These are phyloP conservation scores for Ascochyta rabiei DNA, from an alignment of 2,329 filamentous ascomycete species.

Conservation along the genomic window DNA sequence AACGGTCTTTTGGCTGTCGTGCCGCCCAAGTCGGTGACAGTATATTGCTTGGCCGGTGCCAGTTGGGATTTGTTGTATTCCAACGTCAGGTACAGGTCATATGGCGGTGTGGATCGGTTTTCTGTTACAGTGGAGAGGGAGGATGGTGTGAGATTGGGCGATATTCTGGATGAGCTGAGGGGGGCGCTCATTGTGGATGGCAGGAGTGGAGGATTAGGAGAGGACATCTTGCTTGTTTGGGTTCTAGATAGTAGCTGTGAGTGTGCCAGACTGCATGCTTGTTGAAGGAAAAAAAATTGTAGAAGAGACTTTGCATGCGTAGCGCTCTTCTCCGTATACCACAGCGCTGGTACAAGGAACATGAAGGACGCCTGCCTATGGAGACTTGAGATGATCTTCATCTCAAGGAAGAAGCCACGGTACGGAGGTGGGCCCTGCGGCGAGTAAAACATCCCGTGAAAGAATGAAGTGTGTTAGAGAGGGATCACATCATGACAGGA, in stretches of 20 bases:
- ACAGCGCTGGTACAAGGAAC: no score
- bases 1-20: neutral
- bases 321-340: no score
- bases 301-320: no score
- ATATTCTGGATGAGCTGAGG: conserved; percentile 20
- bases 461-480: no score
- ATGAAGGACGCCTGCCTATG: no score
- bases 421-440: no score
- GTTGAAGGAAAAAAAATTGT: no score
- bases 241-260: neutral
- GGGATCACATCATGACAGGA: neutral
- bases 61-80: conserved; percentile 6
- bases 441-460: no score
- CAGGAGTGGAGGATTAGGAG: neutral
- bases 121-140: conserved; percentile 19
- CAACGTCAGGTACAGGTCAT: neutral
- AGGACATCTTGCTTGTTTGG: conserved; percentile 20
- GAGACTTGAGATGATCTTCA: no score
- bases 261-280: no score
- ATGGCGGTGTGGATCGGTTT: neutral
- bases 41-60: neutral
- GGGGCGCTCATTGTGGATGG: neutral
- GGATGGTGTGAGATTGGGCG: conserved; percentile 15
- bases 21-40: neutral
- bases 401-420: no score